Percentiles rank a stretch among this genome's conserved stretches.
Conservation (phyloP, 2,329 filamentous ascomycete species). For the Scedosporium minutisporum region DNA sequence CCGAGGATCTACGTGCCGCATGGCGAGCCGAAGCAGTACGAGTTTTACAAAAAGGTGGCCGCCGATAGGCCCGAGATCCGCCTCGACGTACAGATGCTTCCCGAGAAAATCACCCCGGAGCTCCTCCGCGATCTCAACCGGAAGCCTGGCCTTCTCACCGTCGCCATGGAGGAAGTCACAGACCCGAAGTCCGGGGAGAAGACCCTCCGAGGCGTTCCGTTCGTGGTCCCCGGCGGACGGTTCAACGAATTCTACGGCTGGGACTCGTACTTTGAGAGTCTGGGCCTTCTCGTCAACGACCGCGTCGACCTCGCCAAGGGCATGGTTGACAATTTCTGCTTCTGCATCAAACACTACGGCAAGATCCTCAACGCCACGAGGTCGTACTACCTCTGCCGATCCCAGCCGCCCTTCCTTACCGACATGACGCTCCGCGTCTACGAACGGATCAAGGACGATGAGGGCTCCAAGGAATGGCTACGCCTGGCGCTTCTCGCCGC, state of each 20-base stretch:
- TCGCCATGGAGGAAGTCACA: slow-evolving; percentile 72
- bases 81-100: slow-evolving; percentile 75
- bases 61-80: slow-evolving; percentile 70
- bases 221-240: slow-evolving; percentile 91
- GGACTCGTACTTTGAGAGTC: slow-evolving; percentile 98
- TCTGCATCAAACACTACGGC: slow-evolving; percentile 96
- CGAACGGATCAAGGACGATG: slow-evolving; percentile 82
- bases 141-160: slow-evolving; percentile 79
- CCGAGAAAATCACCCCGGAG: slow-evolving; percentile 67
- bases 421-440: slow-evolving; percentile 95
- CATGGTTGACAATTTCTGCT: slow-evolving; percentile 95
- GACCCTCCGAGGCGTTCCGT: slow-evolving; percentile 71
- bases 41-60: slow-evolving; percentile 80
- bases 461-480: slow-evolving; percentile 72
- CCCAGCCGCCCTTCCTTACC: slow-evolving; percentile 92
- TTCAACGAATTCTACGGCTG: slow-evolving; percentile 99
- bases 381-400: slow-evolving; percentile 88
- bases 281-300: slow-evolving; percentile 79
- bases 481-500: slow-evolving; percentile 72
- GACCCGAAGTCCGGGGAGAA: slow-evolving; percentile 60
- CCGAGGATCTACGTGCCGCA: slow-evolving; percentile 85
- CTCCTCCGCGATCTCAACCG: slow-evolving; percentile 75
- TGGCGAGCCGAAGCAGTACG: slow-evolving; percentile 76
- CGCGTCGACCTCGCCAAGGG: slow-evolving; percentile 79
- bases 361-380: slow-evolving; percentile 97